A percentile compares a stretch with the other conserved stretches of the same genome.
Evolutionary conservation across 495 filamentous ascomycete species (phyloP).

Genomic region (Staphylotrichum tortipilum): DNA sequence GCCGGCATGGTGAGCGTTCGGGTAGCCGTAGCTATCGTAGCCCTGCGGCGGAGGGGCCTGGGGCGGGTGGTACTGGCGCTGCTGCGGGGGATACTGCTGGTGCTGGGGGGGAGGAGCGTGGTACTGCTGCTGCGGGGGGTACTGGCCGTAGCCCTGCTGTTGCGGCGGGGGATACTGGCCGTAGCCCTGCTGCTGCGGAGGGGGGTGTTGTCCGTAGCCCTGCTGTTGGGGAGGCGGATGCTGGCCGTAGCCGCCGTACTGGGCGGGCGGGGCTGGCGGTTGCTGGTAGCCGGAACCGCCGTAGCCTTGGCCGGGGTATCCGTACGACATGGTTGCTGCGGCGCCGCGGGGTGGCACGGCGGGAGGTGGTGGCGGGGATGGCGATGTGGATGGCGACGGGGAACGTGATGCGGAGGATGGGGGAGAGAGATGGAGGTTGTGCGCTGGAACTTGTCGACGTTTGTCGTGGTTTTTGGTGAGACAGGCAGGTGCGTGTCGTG

Average conservation of each 20-base stretch:
- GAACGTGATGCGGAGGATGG: background rate
- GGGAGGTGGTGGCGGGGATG: too few relatives aligned
- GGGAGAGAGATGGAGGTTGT: background rate
- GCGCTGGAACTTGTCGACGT: too few relatives aligned
- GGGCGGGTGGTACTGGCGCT: conserved; percentile 24
- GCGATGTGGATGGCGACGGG: too few relatives aligned
- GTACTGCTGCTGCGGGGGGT: conserved; percentile 6
- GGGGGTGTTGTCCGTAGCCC: conserved; percentile 15
- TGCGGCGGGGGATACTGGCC: conserved; percentile 25
- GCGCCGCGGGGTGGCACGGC: background rate
- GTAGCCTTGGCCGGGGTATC: conserved; percentile 29
- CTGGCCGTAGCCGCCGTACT: conserved; percentile 16
- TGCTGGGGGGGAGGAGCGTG: conserved; percentile 1
- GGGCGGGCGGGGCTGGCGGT: conserved; percentile 3
- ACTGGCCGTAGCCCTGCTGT: conserved; percentile 10
- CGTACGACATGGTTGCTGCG: conserved; percentile 18
- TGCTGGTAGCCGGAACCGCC: conserved; percentile 6
- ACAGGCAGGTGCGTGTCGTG: too few relatives aligned
- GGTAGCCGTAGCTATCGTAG: conserved; percentile 33
- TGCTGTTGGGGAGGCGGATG: conserved; percentile 17
- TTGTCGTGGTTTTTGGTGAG: too few relatives aligned
- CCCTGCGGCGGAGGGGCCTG: conserved; percentile 28
- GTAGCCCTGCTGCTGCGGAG: conserved; percentile 15
- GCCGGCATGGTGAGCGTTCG: conserved; percentile 10
- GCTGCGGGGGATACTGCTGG: conserved; percentile 1